phyloP scores from a whole-genome alignment of 2,329 filamentous ascomycete genomes.

The Berkeleyomyces rouxiae region DNA sequence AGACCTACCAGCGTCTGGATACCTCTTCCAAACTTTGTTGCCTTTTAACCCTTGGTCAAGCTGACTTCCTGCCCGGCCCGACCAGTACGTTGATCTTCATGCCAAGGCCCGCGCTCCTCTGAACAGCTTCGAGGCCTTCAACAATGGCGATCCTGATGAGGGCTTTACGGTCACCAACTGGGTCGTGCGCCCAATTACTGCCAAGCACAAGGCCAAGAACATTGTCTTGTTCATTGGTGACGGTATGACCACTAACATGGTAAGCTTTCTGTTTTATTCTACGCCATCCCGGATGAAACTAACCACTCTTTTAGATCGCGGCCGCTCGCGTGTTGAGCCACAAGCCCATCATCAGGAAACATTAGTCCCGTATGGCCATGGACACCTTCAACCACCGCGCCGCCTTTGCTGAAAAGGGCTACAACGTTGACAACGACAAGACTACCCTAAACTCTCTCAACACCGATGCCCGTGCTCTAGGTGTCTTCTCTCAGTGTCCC shows the following conservation, averaged over 20 bases:
- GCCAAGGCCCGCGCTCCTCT: slow-evolving; percentile 67
- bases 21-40: slow-evolving; percentile 43
- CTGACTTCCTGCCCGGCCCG: slow-evolving; percentile 56
- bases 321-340: slow-evolving; percentile 68
- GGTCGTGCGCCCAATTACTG: slow-evolving; percentile 54
- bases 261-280: slow-evolving; percentile 15
- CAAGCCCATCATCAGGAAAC: slow-evolving; percentile 71
- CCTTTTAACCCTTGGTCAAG: slow-evolving; percentile 44
- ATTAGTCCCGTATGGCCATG: slow-evolving; percentile 57
- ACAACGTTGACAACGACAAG: slow-evolving; percentile 57
- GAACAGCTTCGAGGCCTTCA: slow-evolving; percentile 67
- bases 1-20: slow-evolving; percentile 44
- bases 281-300: background rate
- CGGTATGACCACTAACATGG: slow-evolving; percentile 58
- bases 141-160: slow-evolving; percentile 50
- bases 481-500: slow-evolving; percentile 59
- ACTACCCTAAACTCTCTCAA: slow-evolving; percentile 45
- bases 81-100: slow-evolving; percentile 71
- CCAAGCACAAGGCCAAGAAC: slow-evolving; percentile 64
- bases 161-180: slow-evolving; percentile 63
- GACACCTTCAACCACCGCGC: slow-evolving; percentile 80
- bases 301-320: slow-evolving; percentile 32
- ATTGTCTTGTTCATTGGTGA: slow-evolving; percentile 70
- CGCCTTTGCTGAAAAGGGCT: slow-evolving; percentile 55
- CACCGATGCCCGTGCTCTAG: slow-evolving; percentile 48